Evolutionary conservation across 1,284 basidiomycete species (phyloP).

Genomic region (Ustilago xerochloae): DNA sequence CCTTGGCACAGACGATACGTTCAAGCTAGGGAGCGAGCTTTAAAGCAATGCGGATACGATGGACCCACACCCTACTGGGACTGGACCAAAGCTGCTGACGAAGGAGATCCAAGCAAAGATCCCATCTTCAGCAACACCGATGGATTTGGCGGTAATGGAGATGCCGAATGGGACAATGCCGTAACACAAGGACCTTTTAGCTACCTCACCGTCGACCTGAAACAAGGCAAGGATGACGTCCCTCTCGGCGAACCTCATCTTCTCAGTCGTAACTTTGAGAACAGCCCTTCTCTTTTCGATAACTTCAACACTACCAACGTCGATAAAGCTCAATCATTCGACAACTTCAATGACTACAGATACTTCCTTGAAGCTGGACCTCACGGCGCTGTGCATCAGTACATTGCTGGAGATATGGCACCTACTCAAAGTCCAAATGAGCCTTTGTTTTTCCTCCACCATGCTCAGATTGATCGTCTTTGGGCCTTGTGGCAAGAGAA

Average conservation of each 20-base stretch:
- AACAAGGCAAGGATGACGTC: not conserved
- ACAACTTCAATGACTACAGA: slow-evolving; percentile 11
- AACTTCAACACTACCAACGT: slow-evolving; percentile 12
- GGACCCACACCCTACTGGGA: slow-evolving; percentile 23
- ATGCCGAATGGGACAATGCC: not conserved
- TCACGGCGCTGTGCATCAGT: slow-evolving; percentile 19
- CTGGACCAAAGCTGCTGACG: slow-evolving; percentile 15
- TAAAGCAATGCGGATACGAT: slow-evolving; percentile 7
- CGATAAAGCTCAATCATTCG: not conserved
- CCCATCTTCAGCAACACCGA: not conserved
- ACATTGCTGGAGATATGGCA: slow-evolving; percentile 13
- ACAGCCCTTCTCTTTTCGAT: not conserved
- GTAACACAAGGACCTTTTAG: slow-evolving; percentile 7
- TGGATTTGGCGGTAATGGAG: slow-evolving; percentile 13
- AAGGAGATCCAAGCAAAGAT: not conserved
- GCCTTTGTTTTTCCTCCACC: slow-evolving; percentile 18
- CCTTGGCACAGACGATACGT: slow-evolving; percentile 25
- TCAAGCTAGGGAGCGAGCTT: slow-evolving; percentile 14
- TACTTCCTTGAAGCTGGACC: slow-evolving; percentile 13
- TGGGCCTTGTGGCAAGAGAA: slow-evolving; percentile 18
- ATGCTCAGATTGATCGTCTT: slow-evolving; percentile 16
- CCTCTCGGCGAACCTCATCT: not conserved
- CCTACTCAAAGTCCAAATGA: slow-evolving; percentile 13
- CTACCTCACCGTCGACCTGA: slow-evolving; percentile 7
- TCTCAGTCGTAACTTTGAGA: not conserved